Evolutionary conservation across 1,284 basidiomycete species (phyloP).

Genomic region (Irpex sp.): DNA sequence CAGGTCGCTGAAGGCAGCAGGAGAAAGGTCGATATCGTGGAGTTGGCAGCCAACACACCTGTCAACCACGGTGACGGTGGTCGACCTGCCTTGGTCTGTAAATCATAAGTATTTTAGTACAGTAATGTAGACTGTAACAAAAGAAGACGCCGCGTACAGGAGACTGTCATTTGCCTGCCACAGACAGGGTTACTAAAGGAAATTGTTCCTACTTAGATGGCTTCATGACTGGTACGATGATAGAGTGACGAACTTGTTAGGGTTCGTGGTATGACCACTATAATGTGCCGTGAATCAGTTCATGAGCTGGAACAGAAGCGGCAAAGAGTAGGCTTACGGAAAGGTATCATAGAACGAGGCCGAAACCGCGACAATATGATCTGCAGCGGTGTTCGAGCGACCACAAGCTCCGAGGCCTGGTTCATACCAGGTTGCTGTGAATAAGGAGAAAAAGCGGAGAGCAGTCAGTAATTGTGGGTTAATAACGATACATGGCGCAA

Average conservation of each 20-base stretch:
- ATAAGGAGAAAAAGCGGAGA: background rate
- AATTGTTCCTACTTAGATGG: background rate
- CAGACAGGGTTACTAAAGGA: conserved; percentile 29
- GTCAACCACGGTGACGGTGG: background rate
- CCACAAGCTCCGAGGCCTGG: conserved; percentile 31
- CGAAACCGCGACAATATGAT: conserved; percentile 27
- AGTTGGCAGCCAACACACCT: background rate
- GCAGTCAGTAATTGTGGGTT: background rate
- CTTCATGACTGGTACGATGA: background rate
- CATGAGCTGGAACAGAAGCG: background rate
- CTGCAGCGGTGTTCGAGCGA: conserved; percentile 22
- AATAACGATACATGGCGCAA: no score
- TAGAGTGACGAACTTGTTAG: conserved; percentile 17
- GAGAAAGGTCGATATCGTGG: background rate
- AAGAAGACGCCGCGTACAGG: conserved; percentile 18
- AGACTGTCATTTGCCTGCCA: conserved; percentile 22
- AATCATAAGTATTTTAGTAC: background rate
- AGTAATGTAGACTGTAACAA: background rate
- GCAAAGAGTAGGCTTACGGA: background rate
- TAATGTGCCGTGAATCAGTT: conserved; percentile 4
- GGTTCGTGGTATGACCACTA: conserved; percentile 19
- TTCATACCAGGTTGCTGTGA: conserved; percentile 26
- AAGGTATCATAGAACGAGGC: conserved; percentile 3
- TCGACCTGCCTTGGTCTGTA: background rate
- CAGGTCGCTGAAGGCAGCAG: background rate